Evolutionary conservation across 176 grass and related monocot species (phyloP), one percentile per base, ranked within the genome.

Genomic region (Carex parvula): DNA sequence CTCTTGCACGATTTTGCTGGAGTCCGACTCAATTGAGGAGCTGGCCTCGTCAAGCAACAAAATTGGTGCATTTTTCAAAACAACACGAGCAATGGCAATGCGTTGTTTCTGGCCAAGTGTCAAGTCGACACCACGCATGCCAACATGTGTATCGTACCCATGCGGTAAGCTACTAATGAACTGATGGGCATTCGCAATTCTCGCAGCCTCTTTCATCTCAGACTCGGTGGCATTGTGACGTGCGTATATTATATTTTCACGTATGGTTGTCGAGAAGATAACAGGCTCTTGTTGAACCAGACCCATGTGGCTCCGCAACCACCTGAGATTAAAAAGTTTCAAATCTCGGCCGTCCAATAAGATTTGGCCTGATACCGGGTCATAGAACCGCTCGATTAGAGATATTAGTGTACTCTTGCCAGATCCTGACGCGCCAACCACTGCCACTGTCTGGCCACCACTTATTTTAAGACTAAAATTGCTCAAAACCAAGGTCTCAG

Each of bases 151-250:
- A 64, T 99, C 96, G 32, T 99, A 99, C 68, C 96, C 96, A 59
- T 99, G 96, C 0, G 96, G 96, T 87, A 99, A 84, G 72, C 91
- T 92, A 88, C 96, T 99, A 37, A 99, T 99, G 84, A 99, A 99
- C 85, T 99, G 96, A 64, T 99, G 96, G 2, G 96, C 96, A 56
- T 99, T 99, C 0, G 96, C 93, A 0, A 99, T 99, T 83, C 96
- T 93, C 41, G 96, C 96, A 42, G 96, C 96, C 82, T 99, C 93
- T 81, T 99, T 99, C 85, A 99, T 92, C 88, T 99, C 96, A 54
- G 93, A 89, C 14, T 99, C 96, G 4, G 93, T 92, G 35, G 96
- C 96, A 37, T 99, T 99, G 85, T 99, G 96, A 26, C 96, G 87
- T 8, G 96, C 96, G 52, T 99, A 99, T 57, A 99, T 99, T 50